Evolutionary conservation across 2,329 filamentous ascomycete genomes (phyloP).

Genomic region (Metarhizium humberi): DNA sequence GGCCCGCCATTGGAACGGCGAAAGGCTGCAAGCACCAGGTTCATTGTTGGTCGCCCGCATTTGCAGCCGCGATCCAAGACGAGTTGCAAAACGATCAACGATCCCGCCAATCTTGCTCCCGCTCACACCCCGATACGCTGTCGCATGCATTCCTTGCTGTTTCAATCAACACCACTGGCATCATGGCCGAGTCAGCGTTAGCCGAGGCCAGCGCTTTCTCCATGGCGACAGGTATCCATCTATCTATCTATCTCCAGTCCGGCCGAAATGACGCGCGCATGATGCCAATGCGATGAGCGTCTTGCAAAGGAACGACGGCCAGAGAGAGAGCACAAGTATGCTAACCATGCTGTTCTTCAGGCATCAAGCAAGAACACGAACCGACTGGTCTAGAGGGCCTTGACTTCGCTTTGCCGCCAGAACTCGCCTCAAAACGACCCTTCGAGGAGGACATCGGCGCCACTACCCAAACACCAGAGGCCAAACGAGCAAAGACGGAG

Average conservation of each 20-base stretch:
- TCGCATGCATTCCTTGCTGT: slow-evolving; percentile 13
- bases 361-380: slow-evolving; percentile 30
- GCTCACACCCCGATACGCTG: slow-evolving; percentile 8
- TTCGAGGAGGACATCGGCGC: slow-evolving; percentile 19
- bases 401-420: slow-evolving; percentile 25
- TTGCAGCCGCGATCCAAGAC: slow-evolving; percentile 5
- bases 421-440: slow-evolving; percentile 27
- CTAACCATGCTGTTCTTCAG: slow-evolving; percentile 9
- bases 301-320: background rate
- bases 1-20: slow-evolving; percentile 18
- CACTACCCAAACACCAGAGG: slow-evolving; percentile 18
- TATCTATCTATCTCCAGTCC: background rate
- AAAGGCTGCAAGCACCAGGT: background rate
- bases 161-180: slow-evolving; percentile 21
- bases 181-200: slow-evolving; percentile 32
- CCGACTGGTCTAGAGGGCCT: slow-evolving; percentile 20
- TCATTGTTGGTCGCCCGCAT: slow-evolving; percentile 5
- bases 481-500: slow-evolving; percentile 26
- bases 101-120: slow-evolving; percentile 7
- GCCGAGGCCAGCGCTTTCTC: slow-evolving; percentile 23
- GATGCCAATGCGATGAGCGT: background rate
- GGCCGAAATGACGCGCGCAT: background rate
- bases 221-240: slow-evolving; percentile 23
- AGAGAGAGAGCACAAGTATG: background rate
- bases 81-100: slow-evolving; percentile 2